Conservation (phyloP, 2,329 filamentous ascomycete genomes). For the Beauveria brongniartii region DNA sequence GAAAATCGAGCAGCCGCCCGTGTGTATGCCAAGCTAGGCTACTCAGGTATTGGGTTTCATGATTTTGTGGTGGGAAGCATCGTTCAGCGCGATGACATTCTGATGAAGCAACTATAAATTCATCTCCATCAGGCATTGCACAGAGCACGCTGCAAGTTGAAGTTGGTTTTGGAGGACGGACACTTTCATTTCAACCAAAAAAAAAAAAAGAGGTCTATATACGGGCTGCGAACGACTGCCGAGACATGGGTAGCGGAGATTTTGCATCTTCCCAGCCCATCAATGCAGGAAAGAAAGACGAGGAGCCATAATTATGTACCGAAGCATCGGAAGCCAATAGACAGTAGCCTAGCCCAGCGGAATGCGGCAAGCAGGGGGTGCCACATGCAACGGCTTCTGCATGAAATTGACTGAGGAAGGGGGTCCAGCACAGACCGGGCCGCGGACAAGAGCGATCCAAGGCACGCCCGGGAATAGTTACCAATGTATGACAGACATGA, state of each 20-base stretch:
- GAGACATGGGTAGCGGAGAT: no score
- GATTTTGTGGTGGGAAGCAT: constrained; percentile 33
- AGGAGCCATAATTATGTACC: no score
- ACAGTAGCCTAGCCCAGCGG: no score
- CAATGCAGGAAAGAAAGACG: no score
- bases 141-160: neutral
- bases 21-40: constrained; percentile 35
- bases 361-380: neutral
- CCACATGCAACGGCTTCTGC: neutral
- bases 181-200: no score
- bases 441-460: neutral
- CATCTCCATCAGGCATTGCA: neutral
- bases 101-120: constrained; percentile 25
- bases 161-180: no score
- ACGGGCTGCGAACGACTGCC: no score
- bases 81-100: constrained; percentile 34
- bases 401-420: neutral
- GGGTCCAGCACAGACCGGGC: neutral
- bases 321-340: neutral
- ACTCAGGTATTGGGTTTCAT: constrained; percentile 29
- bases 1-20: constrained; percentile 31
- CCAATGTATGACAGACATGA: neutral
- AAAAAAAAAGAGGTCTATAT: no score
- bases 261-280: no score
- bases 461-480: neutral